phyloP scores from a whole-genome alignment of 768 basidiomycete species.

The Neoboletus brunneissimus region DNA sequence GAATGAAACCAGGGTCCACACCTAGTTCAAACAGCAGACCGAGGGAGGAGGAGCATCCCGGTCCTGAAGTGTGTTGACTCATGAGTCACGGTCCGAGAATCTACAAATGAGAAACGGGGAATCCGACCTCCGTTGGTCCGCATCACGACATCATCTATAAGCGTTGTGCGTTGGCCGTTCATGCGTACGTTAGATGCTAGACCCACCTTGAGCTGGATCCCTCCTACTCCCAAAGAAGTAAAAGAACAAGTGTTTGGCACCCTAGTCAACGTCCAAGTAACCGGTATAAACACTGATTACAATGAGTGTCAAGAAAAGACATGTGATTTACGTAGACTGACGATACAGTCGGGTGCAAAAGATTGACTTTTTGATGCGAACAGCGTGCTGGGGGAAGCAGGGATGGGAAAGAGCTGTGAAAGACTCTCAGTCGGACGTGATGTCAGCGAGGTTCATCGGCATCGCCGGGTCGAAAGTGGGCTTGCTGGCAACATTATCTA shows the following conservation, averaged over 20 bases:
- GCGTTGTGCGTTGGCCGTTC: not conserved
- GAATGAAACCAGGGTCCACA: conserved; percentile 10
- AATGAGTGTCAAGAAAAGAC: not conserved
- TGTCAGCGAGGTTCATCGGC: conserved; percentile 22
- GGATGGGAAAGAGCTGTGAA: conserved; percentile 47
- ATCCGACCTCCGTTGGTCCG: conserved; percentile 64
- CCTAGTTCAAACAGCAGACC: conserved; percentile 63
- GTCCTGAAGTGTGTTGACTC: conserved; percentile 38
- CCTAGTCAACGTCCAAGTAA: conserved; percentile 46
- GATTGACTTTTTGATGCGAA: conserved; percentile 57
- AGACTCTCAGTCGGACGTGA: conserved; percentile 24
- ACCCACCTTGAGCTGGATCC: conserved; percentile 38
- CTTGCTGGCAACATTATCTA: not conserved
- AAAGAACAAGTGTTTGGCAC: conserved; percentile 53
- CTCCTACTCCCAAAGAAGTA: conserved; percentile 60
- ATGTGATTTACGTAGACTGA: not conserved
- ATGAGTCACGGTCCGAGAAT: not conserved
- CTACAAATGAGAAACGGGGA: not conserved
- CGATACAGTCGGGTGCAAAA: conserved; percentile 62
- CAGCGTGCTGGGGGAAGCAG: conserved; percentile 48
- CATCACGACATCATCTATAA: conserved; percentile 61
- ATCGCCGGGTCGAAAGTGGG: not conserved
- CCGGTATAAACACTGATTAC: conserved; percentile 42
- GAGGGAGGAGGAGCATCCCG: conserved; percentile 52
- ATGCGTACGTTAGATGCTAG: not conserved